Evolutionary conservation across 2,329 filamentous ascomycete species (phyloP).

Genomic region (Fusarium mexicanum): DNA sequence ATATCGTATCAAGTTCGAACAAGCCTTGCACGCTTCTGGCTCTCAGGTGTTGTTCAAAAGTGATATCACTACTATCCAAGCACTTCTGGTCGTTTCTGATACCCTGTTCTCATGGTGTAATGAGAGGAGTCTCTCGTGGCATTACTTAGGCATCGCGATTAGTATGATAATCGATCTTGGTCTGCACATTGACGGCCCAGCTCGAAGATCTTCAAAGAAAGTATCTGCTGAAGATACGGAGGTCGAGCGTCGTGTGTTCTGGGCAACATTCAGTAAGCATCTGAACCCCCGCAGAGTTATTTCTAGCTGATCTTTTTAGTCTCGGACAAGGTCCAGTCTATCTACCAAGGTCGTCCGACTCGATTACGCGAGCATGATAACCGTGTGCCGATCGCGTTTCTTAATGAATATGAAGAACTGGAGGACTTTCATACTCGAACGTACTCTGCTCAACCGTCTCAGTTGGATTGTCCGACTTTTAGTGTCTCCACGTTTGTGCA

Average conservation of each 20-base stretch:
- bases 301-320: slow-evolving; percentile 9
- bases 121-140: slow-evolving; percentile 16
- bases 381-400: slow-evolving; percentile 56
- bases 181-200: not conserved
- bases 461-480: slow-evolving; percentile 50
- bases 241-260: slow-evolving; percentile 52
- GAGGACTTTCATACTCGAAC: slow-evolving; percentile 58
- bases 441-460: slow-evolving; percentile 43
- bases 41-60: slow-evolving; percentile 2
- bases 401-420: slow-evolving; percentile 60
- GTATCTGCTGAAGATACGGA: slow-evolving; percentile 54
- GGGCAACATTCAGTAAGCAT: slow-evolving; percentile 30
- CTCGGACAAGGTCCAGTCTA: slow-evolving; percentile 60
- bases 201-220: slow-evolving; percentile 20
- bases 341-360: slow-evolving; percentile 62
- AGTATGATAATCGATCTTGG: slow-evolving; percentile 24
- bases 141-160: slow-evolving; percentile 20
- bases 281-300: fast-evolving
- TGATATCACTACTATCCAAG: slow-evolving; percentile 10
- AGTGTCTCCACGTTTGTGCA: slow-evolving; percentile 54
- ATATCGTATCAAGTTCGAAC: slow-evolving; percentile 12
- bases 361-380: slow-evolving; percentile 55
- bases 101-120: slow-evolving; percentile 3
- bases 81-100: not conserved
- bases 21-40: not conserved